Evolutionary conservation across 768 basidiomycete genomes (phyloP), one percentile per base, ranked within the genome.

Genomic region (Boletellus emodensis): DNA sequence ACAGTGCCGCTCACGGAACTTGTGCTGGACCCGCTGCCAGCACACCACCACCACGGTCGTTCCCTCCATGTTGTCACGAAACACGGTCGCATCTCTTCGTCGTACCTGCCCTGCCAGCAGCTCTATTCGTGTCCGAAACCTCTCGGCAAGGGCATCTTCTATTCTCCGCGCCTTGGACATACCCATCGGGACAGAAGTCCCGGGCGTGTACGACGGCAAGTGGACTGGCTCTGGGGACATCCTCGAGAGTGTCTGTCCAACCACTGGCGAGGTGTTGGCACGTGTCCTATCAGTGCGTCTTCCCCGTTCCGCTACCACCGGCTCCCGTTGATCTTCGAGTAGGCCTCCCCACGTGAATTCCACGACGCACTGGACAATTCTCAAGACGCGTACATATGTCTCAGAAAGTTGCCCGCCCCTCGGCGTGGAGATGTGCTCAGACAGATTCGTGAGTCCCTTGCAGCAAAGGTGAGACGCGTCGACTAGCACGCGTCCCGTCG

Each of bases 371-470:
- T 98, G 52, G 76, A 76, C 50, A 84, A 79, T 56, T 77, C 90
- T 12, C 75, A 84, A 39, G 86, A 89, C 44, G 94, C 94, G 6
- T 86, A 85, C 63, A 68, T 71, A 8, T 58, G 71, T 52, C 85
- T 95, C 67, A 77, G 92, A 69, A 77, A 73, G 53, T 74, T 94
- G 32, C 92, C 94, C 41, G 90, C 90, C 12, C 95, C 94, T 3
- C 83, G 81, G 44, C 78, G 94, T 50, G 94, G 94, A 14, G 92
- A 96, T 59, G 77, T 97, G 28, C 66, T 97, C 45, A 75, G 94
- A 52, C 90, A 96, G 67, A 87, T 97, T 53, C 75, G 94, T 50
- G 84, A 88, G 64, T 90, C 85, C 11, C 74, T 95, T 7, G 80
- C 84, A 10, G 72, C 72, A 32, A 94, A 94, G 80, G 90, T 87